phyloP scores from a whole-genome alignment of 148 eudicot genomes.

The Chenopodium album region DNA sequence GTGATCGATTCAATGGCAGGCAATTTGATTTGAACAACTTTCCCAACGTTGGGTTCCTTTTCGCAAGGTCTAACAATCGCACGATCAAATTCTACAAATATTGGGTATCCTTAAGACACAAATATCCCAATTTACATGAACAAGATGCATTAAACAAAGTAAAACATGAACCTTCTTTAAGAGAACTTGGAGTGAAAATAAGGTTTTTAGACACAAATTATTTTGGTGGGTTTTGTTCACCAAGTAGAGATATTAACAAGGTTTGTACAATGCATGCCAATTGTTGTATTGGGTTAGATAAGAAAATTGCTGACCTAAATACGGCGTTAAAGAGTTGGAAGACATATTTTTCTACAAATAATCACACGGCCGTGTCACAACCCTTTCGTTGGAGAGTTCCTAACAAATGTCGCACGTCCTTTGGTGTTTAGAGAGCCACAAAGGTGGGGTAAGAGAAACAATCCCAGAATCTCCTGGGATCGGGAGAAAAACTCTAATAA shows the following conservation, averaged over 20 bases:
- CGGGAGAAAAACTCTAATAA: no score
- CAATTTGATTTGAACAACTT: slow-evolving; percentile 34
- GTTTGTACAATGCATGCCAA: slow-evolving; percentile 81
- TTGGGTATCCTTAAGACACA: slow-evolving; percentile 36
- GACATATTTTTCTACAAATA: slow-evolving; percentile 28
- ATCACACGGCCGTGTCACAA: slow-evolving; percentile 15
- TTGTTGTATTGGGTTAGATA: slow-evolving; percentile 58
- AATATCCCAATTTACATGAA: slow-evolving; percentile 36
- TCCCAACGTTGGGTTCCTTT: slow-evolving; percentile 49
- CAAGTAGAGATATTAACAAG: slow-evolving; percentile 47
- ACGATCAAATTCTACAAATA: slow-evolving; percentile 39
- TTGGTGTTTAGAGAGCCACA: no score
- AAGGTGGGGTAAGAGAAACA: no score
- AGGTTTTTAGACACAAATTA: slow-evolving; percentile 46
- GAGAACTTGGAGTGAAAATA: slow-evolving; percentile 35
- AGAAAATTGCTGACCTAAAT: slow-evolving; percentile 48
- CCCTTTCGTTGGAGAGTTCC: slow-evolving; percentile 47
- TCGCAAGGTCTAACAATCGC: slow-evolving; percentile 45
- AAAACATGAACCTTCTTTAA: slow-evolving; percentile 33
- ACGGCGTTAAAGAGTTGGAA: slow-evolving; percentile 58
- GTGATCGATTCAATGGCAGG: slow-evolving; percentile 40
- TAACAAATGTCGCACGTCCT: slow-evolving; percentile 26
- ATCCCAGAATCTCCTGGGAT: no score
- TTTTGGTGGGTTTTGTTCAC: slow-evolving; percentile 55
- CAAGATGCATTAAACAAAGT: slow-evolving; percentile 46